Evolutionary conservation across 768 basidiomycete species (phyloP).

Genomic region (Lanmaoa rubissima): DNA sequence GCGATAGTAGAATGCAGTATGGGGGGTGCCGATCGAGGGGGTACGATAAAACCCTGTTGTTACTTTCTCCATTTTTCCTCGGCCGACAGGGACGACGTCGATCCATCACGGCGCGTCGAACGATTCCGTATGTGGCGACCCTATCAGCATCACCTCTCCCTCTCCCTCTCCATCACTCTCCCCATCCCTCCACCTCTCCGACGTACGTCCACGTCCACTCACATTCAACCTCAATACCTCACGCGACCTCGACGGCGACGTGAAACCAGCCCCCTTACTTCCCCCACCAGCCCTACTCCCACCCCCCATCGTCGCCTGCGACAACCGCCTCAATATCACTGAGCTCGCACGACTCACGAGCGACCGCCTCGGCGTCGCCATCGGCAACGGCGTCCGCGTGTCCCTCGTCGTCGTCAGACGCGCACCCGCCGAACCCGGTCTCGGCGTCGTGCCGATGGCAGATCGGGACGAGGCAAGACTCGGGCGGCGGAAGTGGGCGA

Average conservation of each 20-base stretch:
- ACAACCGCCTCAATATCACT: slow-evolving; percentile 23
- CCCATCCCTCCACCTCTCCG: slow-evolving; percentile 2
- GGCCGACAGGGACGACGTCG: background rate
- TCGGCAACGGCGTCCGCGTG: background rate
- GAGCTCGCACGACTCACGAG: slow-evolving; percentile 30
- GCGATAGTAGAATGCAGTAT: background rate
- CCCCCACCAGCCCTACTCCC: background rate
- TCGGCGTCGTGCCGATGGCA: no score
- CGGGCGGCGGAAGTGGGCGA: slow-evolving; percentile 1
- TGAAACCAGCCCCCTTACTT: background rate
- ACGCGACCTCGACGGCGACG: slow-evolving; percentile 2
- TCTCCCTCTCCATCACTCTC: background rate
- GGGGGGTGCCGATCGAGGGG: background rate
- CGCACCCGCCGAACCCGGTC: slow-evolving; percentile 27
- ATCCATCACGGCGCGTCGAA: slow-evolving; percentile 6
- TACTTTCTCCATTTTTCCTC: background rate
- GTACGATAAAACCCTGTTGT: background rate
- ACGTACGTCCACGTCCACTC: background rate
- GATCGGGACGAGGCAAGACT: background rate
- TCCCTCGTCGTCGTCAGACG: slow-evolving; percentile 16
- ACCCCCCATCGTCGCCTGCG: slow-evolving; percentile 15
- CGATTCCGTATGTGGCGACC: slow-evolving; percentile 3
- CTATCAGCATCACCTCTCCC: slow-evolving; percentile 23
- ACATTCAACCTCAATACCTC: slow-evolving; percentile 2
- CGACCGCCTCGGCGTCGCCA: slow-evolving; percentile 10